Evolutionary conservation across 257 asterid species (phyloP), one percentile per base, ranked within the genome.

Genomic region (Gardenia jasminoides): DNA sequence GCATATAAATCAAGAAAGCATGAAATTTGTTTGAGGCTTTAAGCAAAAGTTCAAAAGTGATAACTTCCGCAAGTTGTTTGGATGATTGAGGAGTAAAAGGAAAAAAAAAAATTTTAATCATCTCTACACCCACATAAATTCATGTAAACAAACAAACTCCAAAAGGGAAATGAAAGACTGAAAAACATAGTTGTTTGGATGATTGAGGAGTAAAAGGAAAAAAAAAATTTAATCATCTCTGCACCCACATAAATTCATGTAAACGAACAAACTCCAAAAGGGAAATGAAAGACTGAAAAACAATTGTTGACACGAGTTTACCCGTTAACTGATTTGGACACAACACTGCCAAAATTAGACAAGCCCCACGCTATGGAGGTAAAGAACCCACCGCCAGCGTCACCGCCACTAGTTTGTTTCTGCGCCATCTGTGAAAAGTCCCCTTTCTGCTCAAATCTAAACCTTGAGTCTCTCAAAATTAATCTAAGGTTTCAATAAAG

Each of bases 311-410:
- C 15, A 24, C 26, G 83, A 75, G 30, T 39, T 67, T 87, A 93
- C 98, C 98, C 98, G 84, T 88, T 90, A 44, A 90, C 92, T 44
- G 98, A 91, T 91, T 89, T 90, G 69, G 87, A 80, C 90, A 89
- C 86, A 74, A 91, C 92, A 79, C 67, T 88, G 83, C 93, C 82
- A 79, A 93, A 86, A 81, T 84, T 83, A 80, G 96, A 88, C 48
- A 88, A 80, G 67, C 97, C 89, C 69, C 91, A 87, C 31, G 94
- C 82, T 86, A 93, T 73, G 75, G 96, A 86, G 10, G 97, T 77
- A 80, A 93, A 91, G 83, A 93, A 91, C 4, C 98, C 96, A 17
- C 94, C 91, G 22, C 85, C 54, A 0, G 74, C 71, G 54, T 79
- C 70, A 58, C 85, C 54, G 0, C 78, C 67, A 67, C 82, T 64